Conservation (phyloP, 805 yeast species). For the Pichia kluyveri region DNA sequence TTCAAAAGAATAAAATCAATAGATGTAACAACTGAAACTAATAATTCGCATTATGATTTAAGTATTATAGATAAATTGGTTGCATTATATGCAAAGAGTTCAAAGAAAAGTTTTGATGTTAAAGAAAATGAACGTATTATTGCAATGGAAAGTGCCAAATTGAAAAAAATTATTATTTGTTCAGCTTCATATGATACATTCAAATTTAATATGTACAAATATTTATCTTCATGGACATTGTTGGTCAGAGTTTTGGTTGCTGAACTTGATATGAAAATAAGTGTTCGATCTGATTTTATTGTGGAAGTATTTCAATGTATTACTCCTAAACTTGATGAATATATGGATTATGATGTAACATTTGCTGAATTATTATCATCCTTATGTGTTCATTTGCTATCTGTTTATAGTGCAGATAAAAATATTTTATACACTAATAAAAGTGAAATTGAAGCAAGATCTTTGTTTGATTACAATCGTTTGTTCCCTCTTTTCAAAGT, state of each 20-base stretch:
- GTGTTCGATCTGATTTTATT: slow-evolving; percentile 51
- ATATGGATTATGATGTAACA: slow-evolving; percentile 52
- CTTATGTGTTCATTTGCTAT: slow-evolving; percentile 61
- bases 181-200: slow-evolving; percentile 38
- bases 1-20: slow-evolving; percentile 29
- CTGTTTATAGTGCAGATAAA: slow-evolving; percentile 44
- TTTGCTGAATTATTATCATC: slow-evolving; percentile 75
- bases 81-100: slow-evolving; percentile 19
- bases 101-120: slow-evolving; percentile 11
- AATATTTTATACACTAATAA: slow-evolving; percentile 14
- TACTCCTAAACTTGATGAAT: slow-evolving; percentile 69
- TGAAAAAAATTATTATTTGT: slow-evolving; percentile 34
- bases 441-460: slow-evolving; percentile 24
- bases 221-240: slow-evolving; percentile 78
- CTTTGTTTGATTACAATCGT: slow-evolving; percentile 36
- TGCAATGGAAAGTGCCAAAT: slow-evolving; percentile 17
- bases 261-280: slow-evolving; percentile 36
- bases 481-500: slow-evolving; percentile 64
- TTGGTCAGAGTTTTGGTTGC: slow-evolving; percentile 64
- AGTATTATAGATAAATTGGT: slow-evolving; percentile 28
- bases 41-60: slow-evolving; percentile 31
- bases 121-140: slow-evolving; percentile 11
- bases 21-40: slow-evolving; percentile 13
- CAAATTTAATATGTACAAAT: slow-evolving; percentile 44
- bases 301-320: slow-evolving; percentile 68